Conservation (phyloP, 257 asterid genomes). For the Solanum phureja region DNA sequence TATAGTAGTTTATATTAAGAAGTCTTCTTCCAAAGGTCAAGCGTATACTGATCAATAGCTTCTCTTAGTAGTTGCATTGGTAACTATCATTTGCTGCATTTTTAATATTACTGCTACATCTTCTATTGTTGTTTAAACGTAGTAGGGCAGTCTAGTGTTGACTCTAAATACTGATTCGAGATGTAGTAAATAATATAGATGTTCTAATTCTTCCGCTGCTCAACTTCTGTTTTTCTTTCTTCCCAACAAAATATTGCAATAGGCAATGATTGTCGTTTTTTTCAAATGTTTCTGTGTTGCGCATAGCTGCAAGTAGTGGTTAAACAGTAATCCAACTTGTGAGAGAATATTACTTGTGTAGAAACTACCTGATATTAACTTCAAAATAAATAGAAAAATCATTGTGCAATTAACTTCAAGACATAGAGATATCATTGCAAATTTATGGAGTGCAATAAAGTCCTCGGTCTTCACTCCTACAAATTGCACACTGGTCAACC, state of each 20-base stretch:
- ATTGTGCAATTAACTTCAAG: not conserved
- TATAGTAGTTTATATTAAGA: not conserved
- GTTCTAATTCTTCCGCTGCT: not conserved
- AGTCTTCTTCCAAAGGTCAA: not conserved
- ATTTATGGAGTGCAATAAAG: not conserved
- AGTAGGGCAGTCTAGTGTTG: not conserved
- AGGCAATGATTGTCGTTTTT: not conserved
- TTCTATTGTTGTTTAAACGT: not conserved
- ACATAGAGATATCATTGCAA: not conserved
- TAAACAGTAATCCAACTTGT: not conserved
- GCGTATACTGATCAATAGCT: not conserved
- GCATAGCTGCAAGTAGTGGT: not conserved
- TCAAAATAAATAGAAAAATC: not conserved
- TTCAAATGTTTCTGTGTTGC: not conserved
- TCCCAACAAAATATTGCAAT: not conserved
- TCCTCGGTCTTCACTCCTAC: not conserved
- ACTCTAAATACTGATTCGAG: not conserved
- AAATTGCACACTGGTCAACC: not conserved
- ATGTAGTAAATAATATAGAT: not conserved
- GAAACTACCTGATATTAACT: not conserved
- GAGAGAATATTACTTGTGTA: not conserved
- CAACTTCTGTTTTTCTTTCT: not conserved
- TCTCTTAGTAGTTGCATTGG: not conserved
- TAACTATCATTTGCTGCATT: not conserved
- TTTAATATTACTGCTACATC: not conserved